These are phyloP conservation scores for Pythium guiyangense DNA, from an alignment of 352 stramenopile genomes.

Conservation along the genomic window DNA sequence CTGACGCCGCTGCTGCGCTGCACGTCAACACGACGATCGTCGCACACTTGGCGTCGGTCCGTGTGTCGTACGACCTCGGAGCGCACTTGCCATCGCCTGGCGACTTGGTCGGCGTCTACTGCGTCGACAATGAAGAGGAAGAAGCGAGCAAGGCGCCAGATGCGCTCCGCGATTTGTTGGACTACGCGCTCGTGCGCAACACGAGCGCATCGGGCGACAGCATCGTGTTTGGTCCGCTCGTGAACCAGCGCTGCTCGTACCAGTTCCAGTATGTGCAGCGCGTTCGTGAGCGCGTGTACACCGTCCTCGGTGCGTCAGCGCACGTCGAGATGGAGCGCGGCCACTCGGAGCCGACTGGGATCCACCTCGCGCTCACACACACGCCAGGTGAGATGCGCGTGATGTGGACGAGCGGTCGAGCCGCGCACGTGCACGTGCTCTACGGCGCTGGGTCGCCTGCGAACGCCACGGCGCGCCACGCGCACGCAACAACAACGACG, in stretches of 20 bases:
- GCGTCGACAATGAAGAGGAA: constrained; percentile 24
- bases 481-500: background rate
- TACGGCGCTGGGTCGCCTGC: constrained; percentile 19
- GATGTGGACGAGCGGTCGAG: constrained; percentile 45
- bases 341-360: constrained; percentile 29
- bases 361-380: constrained; percentile 11
- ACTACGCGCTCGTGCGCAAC: constrained; percentile 23
- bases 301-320: constrained; percentile 11
- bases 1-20: background rate
- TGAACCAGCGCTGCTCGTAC: constrained; percentile 47
- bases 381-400: constrained; percentile 37
- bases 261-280: constrained; percentile 28
- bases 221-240: constrained; percentile 31
- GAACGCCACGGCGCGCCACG: constrained; percentile 7
- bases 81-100: background rate
- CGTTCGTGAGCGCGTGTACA: background rate
- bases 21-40: constrained; percentile 25
- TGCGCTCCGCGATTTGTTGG: constrained; percentile 4
- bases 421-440: constrained; percentile 21
- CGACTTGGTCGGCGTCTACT: constrained; percentile 37
- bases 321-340: constrained; percentile 33
- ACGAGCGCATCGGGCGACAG: background rate
- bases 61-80: constrained; percentile 14
- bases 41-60: constrained; percentile 13
- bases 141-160: background rate